Evolutionary conservation across 2,329 filamentous ascomycete genomes (phyloP).

Genomic region (Ascochyta pisi): DNA sequence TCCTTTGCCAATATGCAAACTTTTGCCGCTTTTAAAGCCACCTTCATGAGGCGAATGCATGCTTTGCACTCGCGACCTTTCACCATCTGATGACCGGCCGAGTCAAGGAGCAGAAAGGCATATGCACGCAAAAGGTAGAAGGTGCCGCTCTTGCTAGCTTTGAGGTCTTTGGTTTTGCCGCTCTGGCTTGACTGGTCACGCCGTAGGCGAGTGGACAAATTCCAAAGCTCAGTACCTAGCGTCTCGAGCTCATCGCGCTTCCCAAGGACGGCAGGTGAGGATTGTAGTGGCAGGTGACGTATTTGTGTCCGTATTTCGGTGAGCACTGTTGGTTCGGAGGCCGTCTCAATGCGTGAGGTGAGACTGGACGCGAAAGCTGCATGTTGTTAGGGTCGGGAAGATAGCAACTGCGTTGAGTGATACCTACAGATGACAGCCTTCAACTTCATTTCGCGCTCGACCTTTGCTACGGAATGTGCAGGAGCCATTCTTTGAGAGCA

Average conservation of each 20-base stretch:
- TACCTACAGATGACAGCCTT: constrained; percentile 40
- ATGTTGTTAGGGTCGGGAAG: constrained; percentile 15
- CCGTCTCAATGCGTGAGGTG: constrained; percentile 28
- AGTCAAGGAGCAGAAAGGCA: constrained; percentile 72
- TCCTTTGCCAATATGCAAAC: constrained; percentile 68
- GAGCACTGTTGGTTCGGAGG: constrained; percentile 29
- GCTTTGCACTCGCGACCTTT: constrained; percentile 35
- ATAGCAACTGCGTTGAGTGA: background rate
- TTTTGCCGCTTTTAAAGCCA: constrained; percentile 71
- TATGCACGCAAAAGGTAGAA: constrained; percentile 58
- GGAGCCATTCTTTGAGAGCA: constrained; percentile 32
- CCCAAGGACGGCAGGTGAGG: constrained; percentile 34
- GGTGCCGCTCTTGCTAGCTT: constrained; percentile 23
- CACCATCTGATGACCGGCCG: constrained; percentile 28
- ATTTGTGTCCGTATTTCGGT: constrained; percentile 53
- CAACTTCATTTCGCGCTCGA: constrained; percentile 48
- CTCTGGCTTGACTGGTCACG: constrained; percentile 24
- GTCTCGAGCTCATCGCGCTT: constrained; percentile 61
- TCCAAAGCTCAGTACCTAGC: constrained; percentile 69
- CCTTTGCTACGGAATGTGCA: constrained; percentile 24
- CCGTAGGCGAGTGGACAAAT: constrained; percentile 63
- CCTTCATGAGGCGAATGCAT: constrained; percentile 65
- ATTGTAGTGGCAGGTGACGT: constrained; percentile 45
- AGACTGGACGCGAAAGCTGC: constrained; percentile 46
- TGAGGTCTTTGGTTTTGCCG: constrained; percentile 44